These are phyloP conservation scores for Pythium phragmiticola DNA, from an alignment of 352 stramenopile species.

Conservation along the genomic window DNA sequence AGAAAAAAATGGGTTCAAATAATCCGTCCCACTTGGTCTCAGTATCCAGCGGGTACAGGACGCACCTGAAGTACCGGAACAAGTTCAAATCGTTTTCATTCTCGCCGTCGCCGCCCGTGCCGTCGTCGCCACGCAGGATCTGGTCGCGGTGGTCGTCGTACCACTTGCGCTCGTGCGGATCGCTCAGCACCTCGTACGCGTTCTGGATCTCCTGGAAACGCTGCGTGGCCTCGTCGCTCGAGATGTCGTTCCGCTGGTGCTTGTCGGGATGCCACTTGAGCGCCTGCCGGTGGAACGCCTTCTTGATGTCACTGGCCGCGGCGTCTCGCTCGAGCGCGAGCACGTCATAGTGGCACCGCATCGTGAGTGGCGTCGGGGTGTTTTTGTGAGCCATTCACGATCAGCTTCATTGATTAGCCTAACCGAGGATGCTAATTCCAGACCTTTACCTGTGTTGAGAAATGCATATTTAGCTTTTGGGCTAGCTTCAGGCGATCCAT, in stretches of 20 bases:
- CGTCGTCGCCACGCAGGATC: slow-evolving; percentile 73
- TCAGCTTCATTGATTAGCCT: no score
- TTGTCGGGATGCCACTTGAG: slow-evolving; percentile 87
- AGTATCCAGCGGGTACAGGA: neutral
- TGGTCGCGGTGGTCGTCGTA: slow-evolving; percentile 89
- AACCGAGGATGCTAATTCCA: no score
- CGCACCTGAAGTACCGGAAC: slow-evolving; percentile 77
- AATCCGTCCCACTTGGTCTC: neutral
- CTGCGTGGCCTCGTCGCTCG: slow-evolving; percentile 70
- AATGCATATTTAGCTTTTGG: no score
- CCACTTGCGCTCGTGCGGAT: slow-evolving; percentile 85
- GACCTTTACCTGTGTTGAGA: no score
- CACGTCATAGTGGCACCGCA: slow-evolving; percentile 87
- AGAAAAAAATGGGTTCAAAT: slow-evolving; percentile 15
- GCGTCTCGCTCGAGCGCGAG: slow-evolving; percentile 62
- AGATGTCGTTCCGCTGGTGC: slow-evolving; percentile 71
- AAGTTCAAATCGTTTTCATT: slow-evolving; percentile 62
- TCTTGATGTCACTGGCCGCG: slow-evolving; percentile 61
- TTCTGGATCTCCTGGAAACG: slow-evolving; percentile 86
- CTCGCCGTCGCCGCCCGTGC: slow-evolving; percentile 26
- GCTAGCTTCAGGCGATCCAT: no score
- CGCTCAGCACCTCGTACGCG: slow-evolving; percentile 85
- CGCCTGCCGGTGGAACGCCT: slow-evolving; percentile 72
- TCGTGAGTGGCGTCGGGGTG: neutral
- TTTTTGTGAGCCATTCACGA: no score